Percentiles rank a stretch among this genome's conserved stretches.
Conservation (phyloP, 345 rosid genomes). For the Gynandropsis gynandra region DNA sequence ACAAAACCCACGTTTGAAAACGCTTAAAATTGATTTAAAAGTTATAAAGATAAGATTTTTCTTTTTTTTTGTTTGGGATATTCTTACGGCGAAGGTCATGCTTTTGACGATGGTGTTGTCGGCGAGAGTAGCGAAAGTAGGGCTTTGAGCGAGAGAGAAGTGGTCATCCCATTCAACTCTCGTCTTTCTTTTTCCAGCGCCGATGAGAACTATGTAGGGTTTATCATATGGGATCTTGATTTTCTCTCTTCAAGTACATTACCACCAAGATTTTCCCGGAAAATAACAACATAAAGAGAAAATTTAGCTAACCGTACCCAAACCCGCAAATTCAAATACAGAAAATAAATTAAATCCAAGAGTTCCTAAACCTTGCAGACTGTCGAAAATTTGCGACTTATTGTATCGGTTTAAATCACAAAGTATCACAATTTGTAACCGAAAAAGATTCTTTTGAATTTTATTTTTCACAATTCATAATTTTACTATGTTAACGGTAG, state of each 20-base stretch:
- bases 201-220: conserved; percentile 52
- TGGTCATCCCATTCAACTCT: conserved; percentile 64
- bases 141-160: conserved; percentile 31
- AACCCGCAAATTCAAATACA: no score
- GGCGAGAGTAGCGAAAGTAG: conserved; percentile 62
- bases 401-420: no score
- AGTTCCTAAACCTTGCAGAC: no score
- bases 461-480: no score
- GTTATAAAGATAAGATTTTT: neutral
- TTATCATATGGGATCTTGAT: conserved; percentile 57
- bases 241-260: conserved; percentile 48
- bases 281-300: neutral
- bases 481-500: no score
- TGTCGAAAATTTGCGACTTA: no score
- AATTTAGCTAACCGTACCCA: neutral
- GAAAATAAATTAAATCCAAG: no score
- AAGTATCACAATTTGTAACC: no score
- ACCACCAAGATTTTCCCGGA: neutral
- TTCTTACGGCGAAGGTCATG: conserved; percentile 31
- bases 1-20: neutral
- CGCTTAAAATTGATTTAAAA: neutral
- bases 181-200: conserved; percentile 46
- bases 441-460: no score
- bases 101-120: conserved; percentile 46
- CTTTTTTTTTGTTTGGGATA: neutral